A percentile compares a stretch with the other conserved stretches of the same genome.
Evolutionary conservation across 371 early-diverging fungal genomes (phyloP).

Genomic region (Mortierella polycephala): DNA sequence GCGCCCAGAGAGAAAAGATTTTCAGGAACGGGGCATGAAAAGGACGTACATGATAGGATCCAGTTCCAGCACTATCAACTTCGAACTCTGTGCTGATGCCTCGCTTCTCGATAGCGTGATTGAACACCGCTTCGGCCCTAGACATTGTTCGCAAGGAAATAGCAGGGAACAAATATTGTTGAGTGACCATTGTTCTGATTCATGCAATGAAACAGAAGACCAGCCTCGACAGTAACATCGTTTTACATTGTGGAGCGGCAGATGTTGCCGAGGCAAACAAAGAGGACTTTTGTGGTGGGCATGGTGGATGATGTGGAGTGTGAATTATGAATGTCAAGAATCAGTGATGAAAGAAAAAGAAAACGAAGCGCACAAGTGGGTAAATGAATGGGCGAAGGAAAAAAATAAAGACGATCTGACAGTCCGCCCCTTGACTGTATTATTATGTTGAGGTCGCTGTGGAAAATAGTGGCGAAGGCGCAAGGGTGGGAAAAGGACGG

Average conservation of each 20-base stretch:
- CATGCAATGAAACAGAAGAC: too few relatives aligned
- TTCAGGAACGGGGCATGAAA: not conserved
- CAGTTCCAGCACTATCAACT: slow-evolving; percentile 94
- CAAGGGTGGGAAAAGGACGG: too few relatives aligned
- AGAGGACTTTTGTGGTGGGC: slow-evolving; percentile 66
- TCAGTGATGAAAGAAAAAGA: not conserved
- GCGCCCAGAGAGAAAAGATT: not conserved
- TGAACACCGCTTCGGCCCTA: slow-evolving; percentile 95
- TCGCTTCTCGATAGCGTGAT: slow-evolving; percentile 70
- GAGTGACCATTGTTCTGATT: too few relatives aligned
- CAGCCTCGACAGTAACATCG: too few relatives aligned
- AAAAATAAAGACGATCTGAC: too few relatives aligned
- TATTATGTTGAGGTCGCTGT: too few relatives aligned
- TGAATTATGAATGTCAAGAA: not conserved
- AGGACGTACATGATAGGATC: slow-evolving; percentile 78
- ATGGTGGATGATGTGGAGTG: not conserved
- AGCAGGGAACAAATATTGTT: too few relatives aligned
- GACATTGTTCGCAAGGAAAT: slow-evolving; percentile 26
- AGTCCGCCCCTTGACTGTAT: too few relatives aligned
- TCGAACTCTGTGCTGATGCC: slow-evolving; percentile 67
- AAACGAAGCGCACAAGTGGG: not conserved
- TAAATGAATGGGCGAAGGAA: too few relatives aligned
- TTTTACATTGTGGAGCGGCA: slow-evolving; percentile 71
- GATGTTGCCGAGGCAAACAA: slow-evolving; percentile 90
- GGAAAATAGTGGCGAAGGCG: too few relatives aligned